Evolutionary conservation across 169 alveolate genomes (phyloP), one percentile per base, ranked within the genome.

Genomic region (Cyclospora cayetanensis): DNA sequence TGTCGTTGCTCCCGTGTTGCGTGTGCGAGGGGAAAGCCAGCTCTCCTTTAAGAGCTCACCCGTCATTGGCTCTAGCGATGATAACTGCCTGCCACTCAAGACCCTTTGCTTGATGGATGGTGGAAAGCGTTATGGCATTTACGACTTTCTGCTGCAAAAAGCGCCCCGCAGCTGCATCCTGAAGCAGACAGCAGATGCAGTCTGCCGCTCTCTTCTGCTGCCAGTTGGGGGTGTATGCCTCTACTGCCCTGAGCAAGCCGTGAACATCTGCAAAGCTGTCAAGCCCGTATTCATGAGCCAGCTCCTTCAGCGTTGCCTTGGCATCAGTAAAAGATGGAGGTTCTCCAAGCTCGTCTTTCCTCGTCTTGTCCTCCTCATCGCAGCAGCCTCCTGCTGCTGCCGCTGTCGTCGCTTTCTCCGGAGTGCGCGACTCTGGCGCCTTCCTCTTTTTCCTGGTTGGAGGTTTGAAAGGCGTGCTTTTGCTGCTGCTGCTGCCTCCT

Each of bases 21-120:
- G n/a, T n/a, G n/a, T n/a, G n/a, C n/a, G n/a, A n/a, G n/a, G n/a
- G n/a, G n/a, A n/a, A n/a, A n/a, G n/a, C n/a, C n/a, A n/a, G n/a
- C n/a, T n/a, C n/a, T n/a, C n/a, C n/a, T 9, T 12, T 22, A 27
- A 22, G 9, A 31, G 3, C 87, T 20, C 41, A 87, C 92, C 91
- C 91, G 46, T 90, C 93, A 53, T 90, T 53, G 37, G 92, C 86
- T 53, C 91, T 74, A 22, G 96, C 96, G n/a, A 96, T 86, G 76
- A 96, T 94, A 68, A 96, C 97, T 77, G 94, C 93, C 68, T 94
- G 93, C 96, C 96, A 96, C 87, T 96, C 98, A 35, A 95, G 95
- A 29, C 98, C 98, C 84, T 96, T 96, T 25, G 98, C 94, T 50
- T 94, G 94, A 93, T 96, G 98, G 68, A 96, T 95, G 20, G 97